These are phyloP conservation scores for Acanthamoeba triangularis DNA, from an alignment of 208 protist species.

Conservation along the genomic window DNA sequence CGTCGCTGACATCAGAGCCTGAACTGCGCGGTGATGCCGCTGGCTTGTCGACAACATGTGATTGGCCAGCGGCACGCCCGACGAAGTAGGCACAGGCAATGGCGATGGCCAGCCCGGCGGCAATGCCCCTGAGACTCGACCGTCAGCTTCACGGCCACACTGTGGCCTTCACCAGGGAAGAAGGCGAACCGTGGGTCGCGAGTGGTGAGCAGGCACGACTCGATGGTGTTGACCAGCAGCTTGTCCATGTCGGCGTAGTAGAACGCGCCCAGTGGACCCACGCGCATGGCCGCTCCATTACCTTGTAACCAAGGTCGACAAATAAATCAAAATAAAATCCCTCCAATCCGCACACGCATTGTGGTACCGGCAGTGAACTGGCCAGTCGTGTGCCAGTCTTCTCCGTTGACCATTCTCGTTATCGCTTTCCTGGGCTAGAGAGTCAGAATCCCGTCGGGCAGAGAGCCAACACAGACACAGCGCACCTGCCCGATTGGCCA, in stretches of 20 bases:
- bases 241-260: conserved; percentile 20
- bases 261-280: neutral
- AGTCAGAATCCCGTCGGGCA: too few relatives aligned
- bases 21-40: neutral
- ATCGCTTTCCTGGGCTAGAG: neutral
- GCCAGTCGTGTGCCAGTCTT: neutral
- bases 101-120: neutral
- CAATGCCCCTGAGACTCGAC: too few relatives aligned
- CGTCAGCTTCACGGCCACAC: too few relatives aligned
- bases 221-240: neutral
- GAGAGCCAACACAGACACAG: neutral
- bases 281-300: conserved; percentile 2
- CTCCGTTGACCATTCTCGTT: conserved; percentile 2
- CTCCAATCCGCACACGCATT: neutral
- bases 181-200: neutral
- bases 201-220: neutral
- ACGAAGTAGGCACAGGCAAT: conserved; percentile 12
- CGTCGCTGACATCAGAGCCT: neutral
- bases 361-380: neutral
- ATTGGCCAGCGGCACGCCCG: neutral
- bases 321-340: neutral
- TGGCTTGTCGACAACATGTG: too few relatives aligned
- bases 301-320: neutral
- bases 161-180: too few relatives aligned
- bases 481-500: neutral